A percentile compares a stretch with the other conserved stretches of the same genome.
phyloP scores from a whole-genome alignment of 768 basidiomycete species.

The Kwoniella botswanensis region DNA sequence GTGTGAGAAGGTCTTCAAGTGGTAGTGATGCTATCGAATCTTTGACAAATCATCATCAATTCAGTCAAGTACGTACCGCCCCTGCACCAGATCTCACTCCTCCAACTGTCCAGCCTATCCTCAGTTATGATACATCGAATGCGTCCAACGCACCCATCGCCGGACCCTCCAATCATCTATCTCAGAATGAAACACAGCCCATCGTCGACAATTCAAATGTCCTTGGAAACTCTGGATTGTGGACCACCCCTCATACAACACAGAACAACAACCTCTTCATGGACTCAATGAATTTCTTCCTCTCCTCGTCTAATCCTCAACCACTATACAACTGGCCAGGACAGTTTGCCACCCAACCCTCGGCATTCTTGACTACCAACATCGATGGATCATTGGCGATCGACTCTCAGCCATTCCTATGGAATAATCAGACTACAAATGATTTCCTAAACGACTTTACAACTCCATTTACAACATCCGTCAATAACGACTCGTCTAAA shows the following conservation, averaged over 20 bases:
- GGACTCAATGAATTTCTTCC: neutral
- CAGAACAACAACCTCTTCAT: neutral
- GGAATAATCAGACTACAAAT: constrained; percentile 12
- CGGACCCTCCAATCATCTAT: neutral
- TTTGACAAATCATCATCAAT: neutral
- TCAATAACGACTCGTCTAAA: neutral
- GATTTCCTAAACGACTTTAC: constrained; percentile 20
- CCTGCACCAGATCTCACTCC: neutral
- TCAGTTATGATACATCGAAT: neutral
- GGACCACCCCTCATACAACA: neutral
- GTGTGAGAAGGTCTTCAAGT: constrained; percentile 5
- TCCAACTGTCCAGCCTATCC: neutral
- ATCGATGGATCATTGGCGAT: constrained; percentile 17
- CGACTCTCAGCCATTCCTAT: constrained; percentile 11
- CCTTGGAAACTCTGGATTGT: neutral
- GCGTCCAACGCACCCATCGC: neutral
- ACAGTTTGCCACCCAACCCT: constrained; percentile 2
- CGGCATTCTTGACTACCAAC: constrained; percentile 15
- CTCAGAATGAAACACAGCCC: neutral
- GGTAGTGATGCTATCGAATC: neutral
- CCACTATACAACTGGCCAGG: constrained; percentile 24
- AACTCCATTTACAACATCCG: neutral
- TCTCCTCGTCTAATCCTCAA: constrained; percentile 1
- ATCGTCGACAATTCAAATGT: neutral
- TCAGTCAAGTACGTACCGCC: constrained; percentile 2